These are phyloP conservation scores for Grigorovia yakushimaensis DNA, from an alignment of 805 yeast species.

Conservation along the genomic window DNA sequence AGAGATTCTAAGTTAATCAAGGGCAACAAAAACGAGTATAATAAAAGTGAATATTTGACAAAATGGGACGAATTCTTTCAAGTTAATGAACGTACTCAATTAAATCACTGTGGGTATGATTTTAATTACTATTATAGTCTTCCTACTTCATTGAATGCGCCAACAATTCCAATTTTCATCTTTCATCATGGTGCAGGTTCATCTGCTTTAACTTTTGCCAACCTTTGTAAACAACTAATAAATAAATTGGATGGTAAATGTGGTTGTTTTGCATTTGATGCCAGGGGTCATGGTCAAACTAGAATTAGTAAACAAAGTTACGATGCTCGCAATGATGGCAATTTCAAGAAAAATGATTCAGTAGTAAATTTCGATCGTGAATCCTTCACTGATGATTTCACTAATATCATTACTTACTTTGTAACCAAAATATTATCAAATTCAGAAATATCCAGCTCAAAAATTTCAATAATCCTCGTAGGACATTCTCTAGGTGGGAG, in stretches of 20 bases:
- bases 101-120: conserved; percentile 11
- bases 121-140: conserved; percentile 51
- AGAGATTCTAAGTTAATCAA: too few species aligned
- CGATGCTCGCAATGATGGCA: conserved; percentile 39
- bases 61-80: conserved; percentile 21
- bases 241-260: conserved; percentile 32
- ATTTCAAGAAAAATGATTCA: conserved; percentile 21
- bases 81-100: conserved; percentile 8
- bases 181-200: conserved; percentile 97
- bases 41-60: background rate
- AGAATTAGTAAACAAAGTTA: conserved; percentile 59
- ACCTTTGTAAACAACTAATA: conserved; percentile 33
- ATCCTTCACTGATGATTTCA: conserved; percentile 50
- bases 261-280: conserved; percentile 66
- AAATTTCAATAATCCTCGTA: conserved; percentile 41
- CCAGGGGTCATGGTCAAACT: conserved; percentile 42
- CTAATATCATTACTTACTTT: conserved; percentile 37
- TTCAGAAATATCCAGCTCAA: conserved; percentile 4
- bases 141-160: conserved; percentile 31
- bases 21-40: too few species aligned
- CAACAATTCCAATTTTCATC: conserved; percentile 47
- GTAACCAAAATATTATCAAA: conserved; percentile 9
- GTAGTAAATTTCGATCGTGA: conserved; percentile 35
- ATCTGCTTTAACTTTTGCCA: conserved; percentile 66
- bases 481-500: conserved; percentile 96